Conservation (phyloP, 257 asterid species). For the Nicotiana sylvestris region DNA sequence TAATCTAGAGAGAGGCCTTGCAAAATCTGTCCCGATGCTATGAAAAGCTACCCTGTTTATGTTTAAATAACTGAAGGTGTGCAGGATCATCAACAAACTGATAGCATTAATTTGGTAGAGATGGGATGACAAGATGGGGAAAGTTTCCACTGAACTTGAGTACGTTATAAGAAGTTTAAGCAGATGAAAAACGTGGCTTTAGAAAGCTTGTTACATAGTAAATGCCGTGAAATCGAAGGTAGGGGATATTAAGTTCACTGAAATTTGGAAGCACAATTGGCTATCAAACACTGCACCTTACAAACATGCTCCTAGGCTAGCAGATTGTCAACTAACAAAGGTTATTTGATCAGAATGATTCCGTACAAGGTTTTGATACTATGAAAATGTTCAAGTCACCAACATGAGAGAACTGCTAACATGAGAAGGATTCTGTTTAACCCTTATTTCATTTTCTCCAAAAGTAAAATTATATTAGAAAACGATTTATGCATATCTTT, state of each 20-base stretch:
- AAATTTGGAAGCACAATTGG: background rate
- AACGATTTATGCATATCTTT: background rate
- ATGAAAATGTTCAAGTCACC: background rate
- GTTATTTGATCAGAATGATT: background rate
- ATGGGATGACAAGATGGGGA: background rate
- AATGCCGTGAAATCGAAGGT: background rate
- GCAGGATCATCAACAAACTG: background rate
- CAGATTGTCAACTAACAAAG: background rate
- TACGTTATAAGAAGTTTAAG: background rate
- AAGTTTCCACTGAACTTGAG: background rate
- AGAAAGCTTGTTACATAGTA: background rate
- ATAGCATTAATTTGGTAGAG: background rate
- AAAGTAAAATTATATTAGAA: background rate
- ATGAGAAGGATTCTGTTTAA: background rate
- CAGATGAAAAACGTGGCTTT: background rate
- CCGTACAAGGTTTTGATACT: background rate
- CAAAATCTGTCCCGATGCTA: background rate
- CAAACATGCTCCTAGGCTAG: background rate
- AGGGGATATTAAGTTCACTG: too few relatives aligned
- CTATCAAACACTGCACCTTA: background rate
- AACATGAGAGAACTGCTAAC: background rate
- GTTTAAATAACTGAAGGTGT: background rate
- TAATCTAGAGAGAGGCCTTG: background rate
- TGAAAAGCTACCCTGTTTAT: too few relatives aligned
- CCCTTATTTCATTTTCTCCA: background rate